Evolutionary conservation across 805 yeast species (phyloP).

Genomic region (Grigorovia jiainica): DNA sequence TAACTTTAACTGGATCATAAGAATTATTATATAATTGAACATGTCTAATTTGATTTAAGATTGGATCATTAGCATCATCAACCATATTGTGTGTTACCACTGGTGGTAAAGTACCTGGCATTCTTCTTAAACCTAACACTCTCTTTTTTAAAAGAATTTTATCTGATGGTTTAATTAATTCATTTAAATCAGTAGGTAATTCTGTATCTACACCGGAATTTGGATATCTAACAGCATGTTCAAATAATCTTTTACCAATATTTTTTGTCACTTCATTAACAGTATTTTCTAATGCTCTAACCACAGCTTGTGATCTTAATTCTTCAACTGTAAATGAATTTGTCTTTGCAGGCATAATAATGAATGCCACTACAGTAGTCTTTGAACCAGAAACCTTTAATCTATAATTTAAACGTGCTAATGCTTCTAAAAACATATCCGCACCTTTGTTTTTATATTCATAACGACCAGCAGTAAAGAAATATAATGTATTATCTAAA

Average conservation of each 20-base stretch:
- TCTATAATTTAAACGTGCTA: slow-evolving; percentile 84
- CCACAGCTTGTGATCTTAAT: slow-evolving; percentile 90
- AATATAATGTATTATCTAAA: slow-evolving; percentile 85
- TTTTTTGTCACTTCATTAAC: slow-evolving; percentile 78
- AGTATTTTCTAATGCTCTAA: slow-evolving; percentile 80
- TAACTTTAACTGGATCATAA: slow-evolving; percentile 85
- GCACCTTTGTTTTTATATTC: slow-evolving; percentile 96
- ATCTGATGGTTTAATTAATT: slow-evolving; percentile 77
- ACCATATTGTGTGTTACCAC: slow-evolving; percentile 95
- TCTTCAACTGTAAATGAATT: slow-evolving; percentile 94
- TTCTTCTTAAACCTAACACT: slow-evolving; percentile 81
- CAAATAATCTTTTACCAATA: slow-evolving; percentile 81
- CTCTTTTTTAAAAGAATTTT: slow-evolving; percentile 83
- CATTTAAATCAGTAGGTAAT: slow-evolving; percentile 69
- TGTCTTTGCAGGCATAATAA: slow-evolving; percentile 95
- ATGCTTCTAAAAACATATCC: slow-evolving; percentile 85
- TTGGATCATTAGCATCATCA: slow-evolving; percentile 86
- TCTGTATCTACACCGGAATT: slow-evolving; percentile 44
- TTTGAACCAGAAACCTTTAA: slow-evolving; percentile 74
- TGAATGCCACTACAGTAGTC: slow-evolving; percentile 91
- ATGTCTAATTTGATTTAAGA: slow-evolving; percentile 81
- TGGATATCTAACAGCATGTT: slow-evolving; percentile 72
- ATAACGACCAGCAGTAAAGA: slow-evolving; percentile 94
- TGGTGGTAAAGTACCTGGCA: slow-evolving; percentile 70
- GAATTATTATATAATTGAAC: slow-evolving; percentile 86